These are phyloP conservation scores for Aspergillus panamensis DNA, from an alignment of 495 filamentous ascomycete species.

Conservation along the genomic window DNA sequence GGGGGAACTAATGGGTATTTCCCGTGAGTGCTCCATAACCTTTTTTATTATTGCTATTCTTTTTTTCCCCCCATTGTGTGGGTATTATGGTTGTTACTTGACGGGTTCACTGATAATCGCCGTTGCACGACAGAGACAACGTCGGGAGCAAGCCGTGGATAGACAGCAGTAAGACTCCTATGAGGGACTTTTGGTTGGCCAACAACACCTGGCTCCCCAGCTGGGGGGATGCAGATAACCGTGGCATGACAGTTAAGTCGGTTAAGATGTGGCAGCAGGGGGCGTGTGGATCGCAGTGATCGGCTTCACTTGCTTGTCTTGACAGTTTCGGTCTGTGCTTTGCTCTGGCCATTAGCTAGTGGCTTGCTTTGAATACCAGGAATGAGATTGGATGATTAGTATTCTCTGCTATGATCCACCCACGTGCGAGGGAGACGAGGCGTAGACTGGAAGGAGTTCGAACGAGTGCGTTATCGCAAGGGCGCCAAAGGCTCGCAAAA, in stretches of 20 bases:
- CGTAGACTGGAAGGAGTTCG: no score
- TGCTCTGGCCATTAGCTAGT: background rate
- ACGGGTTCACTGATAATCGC: background rate
- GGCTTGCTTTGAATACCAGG: no score
- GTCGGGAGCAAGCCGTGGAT: slow-evolving; percentile 2
- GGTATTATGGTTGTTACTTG: no score
- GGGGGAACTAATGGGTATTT: slow-evolving; percentile 5
- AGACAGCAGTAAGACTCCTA: background rate
- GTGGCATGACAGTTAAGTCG: slow-evolving; percentile 5
- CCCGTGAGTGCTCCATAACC: no score
- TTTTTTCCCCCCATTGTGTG: background rate
- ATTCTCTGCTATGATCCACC: no score
- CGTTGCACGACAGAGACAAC: background rate
- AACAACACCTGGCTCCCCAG: slow-evolving; percentile 1
- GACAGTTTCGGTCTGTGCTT: background rate
- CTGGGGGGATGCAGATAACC: slow-evolving; percentile 1
- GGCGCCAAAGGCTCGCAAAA: no score
- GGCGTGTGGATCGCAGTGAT: background rate
- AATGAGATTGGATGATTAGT: no score
- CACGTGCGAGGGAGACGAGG: no score
- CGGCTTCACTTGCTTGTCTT: background rate
- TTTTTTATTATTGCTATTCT: background rate
- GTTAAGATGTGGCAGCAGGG: slow-evolving; percentile 8
- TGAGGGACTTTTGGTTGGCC: slow-evolving; percentile 6
- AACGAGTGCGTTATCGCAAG: no score